Evolutionary conservation across 2,329 filamentous ascomycete species (phyloP).

Genomic region (Lachnum nothofagi): DNA sequence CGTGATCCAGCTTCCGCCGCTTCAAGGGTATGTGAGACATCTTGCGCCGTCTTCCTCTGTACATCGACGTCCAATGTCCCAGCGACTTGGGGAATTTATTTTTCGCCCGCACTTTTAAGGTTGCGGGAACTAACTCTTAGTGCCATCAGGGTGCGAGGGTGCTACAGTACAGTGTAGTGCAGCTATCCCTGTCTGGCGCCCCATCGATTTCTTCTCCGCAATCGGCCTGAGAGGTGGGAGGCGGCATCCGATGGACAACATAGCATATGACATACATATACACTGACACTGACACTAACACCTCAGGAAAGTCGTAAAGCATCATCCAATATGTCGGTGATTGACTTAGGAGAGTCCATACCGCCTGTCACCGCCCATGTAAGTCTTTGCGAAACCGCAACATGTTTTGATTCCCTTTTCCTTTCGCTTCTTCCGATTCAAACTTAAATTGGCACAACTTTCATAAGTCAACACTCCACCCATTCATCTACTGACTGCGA

Average conservation of each 20-base stretch:
- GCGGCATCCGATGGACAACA: too few relatives aligned
- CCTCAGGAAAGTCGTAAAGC: background rate
- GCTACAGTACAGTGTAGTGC: background rate
- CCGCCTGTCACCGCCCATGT: constrained; percentile 34
- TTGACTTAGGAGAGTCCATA: constrained; percentile 33
- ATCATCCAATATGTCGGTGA: constrained; percentile 27
- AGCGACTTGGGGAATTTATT: too few relatives aligned
- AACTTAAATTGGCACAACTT: too few relatives aligned
- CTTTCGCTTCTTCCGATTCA: background rate
- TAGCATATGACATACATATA: background rate
- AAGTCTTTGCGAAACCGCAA: constrained; percentile 20
- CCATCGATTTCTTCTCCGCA: too few relatives aligned
- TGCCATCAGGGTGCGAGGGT: too few relatives aligned
- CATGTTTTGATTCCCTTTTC: constrained; percentile 1
- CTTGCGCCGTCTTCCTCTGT: too few relatives aligned
- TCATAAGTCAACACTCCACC: constrained; percentile 4
- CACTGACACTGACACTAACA: background rate
- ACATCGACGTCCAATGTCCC: too few relatives aligned
- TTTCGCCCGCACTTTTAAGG: too few relatives aligned
- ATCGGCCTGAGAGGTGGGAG: too few relatives aligned
- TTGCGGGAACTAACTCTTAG: too few relatives aligned
- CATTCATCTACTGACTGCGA: constrained; percentile 5
- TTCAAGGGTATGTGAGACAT: constrained; percentile 26
- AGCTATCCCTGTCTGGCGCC: too few relatives aligned
- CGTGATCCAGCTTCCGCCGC: constrained; percentile 33